Evolutionary conservation across 202 grass and related monocot genomes (phyloP).

Genomic region (Saccharum hybrid): DNA sequence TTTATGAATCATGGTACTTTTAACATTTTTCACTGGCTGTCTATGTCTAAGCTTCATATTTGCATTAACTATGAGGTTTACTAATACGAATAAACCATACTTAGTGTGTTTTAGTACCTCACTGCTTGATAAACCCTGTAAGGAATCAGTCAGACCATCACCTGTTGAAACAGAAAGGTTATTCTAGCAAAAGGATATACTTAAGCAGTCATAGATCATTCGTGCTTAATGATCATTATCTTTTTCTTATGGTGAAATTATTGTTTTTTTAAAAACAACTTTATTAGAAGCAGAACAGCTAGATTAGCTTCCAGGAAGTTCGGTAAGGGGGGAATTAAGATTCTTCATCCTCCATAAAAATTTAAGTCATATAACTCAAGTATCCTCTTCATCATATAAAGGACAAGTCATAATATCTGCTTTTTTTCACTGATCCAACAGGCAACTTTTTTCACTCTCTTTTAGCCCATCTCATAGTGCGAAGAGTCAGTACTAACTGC

Average conservation of each 20-base stretch:
- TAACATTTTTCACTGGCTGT: background rate
- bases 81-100: conserved; percentile 7
- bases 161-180: conserved; percentile 60
- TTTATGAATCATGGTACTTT: conserved; percentile 30
- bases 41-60: conserved; percentile 6
- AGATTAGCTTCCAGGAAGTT: conserved; percentile 18
- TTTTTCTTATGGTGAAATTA: background rate
- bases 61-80: conserved; percentile 23
- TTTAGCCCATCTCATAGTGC: background rate
- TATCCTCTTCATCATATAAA: background rate
- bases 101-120: conserved; percentile 63
- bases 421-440: background rate
- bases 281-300: background rate
- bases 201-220: background rate
- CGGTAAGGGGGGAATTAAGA: background rate
- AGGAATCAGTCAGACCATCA: conserved; percentile 82
- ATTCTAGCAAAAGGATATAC: background rate
- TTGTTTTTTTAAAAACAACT: background rate
- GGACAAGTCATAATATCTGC: background rate
- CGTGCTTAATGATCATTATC: background rate
- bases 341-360: background rate
- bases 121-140: conserved; percentile 85
- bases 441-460: background rate
- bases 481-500: background rate
- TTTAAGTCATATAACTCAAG: background rate